Evolutionary conservation across 2,329 filamentous ascomycete species (phyloP), one percentile per base, ranked within the genome.

Genomic region (Cercospora zeae-maydis): DNA sequence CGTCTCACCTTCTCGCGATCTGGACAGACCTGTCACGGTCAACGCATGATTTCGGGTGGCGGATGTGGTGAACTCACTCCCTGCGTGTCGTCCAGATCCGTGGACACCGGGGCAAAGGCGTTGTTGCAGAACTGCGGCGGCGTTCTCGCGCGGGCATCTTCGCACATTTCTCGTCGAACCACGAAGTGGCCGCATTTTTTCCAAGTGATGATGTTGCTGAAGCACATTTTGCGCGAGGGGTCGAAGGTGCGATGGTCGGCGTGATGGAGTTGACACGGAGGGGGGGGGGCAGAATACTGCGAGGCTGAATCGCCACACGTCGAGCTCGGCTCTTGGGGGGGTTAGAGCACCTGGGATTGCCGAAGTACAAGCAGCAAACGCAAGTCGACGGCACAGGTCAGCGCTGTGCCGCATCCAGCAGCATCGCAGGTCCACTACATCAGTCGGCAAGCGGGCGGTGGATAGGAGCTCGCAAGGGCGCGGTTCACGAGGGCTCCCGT

Each of bases 131-230:
- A 63, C 7, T 57, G 49, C 11, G 58, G 54, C 9, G 66, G 64
- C 19, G 59, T 36, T 51, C 60, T 36, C 14, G 53, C 27, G n/a
- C 61, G 13, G 14, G 66, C 66, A 21, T 66, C 64, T 24, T 65
- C 55, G 61, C 66, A 68, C 21, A 54, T 52, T 36, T 65, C 59
- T 34, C 59, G 54, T 30, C 66, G 53, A 24, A 65, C 64, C 21
- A 45, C 61, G 53, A 61, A 68, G 34, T 68, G 66, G 6, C 66
- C 66, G 27, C 66, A 65, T 30, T 47, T 61, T 27, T 59, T 56
- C 66, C 66, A 68, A 3, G 66, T 66, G 14, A 61, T 63, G n/a
- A 63, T 64, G 42, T 65, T 64, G 36, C 64, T 66, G 58, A 59
- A 66, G 53, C 66, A 68, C 66, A 68, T 68, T 19, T 34, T 59